Conservation (phyloP, 2,329 filamentous ascomycete species). For the Pseudogymnoascus destructans region DNA sequence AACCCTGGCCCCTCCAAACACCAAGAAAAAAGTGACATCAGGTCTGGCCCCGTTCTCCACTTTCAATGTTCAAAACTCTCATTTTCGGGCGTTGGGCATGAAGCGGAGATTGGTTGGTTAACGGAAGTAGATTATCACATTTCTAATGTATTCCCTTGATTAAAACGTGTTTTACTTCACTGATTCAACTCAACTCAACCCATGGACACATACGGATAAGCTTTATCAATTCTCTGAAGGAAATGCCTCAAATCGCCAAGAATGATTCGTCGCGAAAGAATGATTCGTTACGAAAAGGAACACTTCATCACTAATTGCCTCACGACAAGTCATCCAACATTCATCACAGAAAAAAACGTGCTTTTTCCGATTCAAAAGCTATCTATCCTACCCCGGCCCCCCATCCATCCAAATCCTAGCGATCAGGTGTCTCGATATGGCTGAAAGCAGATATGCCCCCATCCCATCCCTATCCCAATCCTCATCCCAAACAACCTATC, state of each 20-base stretch:
- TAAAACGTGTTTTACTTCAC: neutral
- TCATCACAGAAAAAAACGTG: neutral
- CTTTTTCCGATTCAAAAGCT: neutral
- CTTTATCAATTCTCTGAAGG: too few relatives aligned
- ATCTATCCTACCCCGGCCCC: neutral
- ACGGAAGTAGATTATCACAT: neutral
- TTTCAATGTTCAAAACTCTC: neutral
- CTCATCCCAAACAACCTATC: neutral
- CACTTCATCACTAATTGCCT: neutral
- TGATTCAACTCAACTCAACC: neutral
- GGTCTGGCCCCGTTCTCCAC: neutral
- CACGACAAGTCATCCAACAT: too few relatives aligned
- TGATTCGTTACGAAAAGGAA: neutral
- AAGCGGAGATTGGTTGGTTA: neutral
- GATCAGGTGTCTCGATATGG: neutral
- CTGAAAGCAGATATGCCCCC: neutral
- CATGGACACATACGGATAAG: too few relatives aligned
- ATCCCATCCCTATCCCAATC: neutral
- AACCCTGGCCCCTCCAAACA: neutral
- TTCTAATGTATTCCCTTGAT: neutral
- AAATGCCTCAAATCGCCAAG: neutral
- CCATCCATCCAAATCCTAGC: neutral
- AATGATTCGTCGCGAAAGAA: neutral
- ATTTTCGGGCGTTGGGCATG: constrained; percentile 1
- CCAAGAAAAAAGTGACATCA: constrained; percentile 1